Evolutionary conservation across 306 rosid species (phyloP).

Genomic region (Cicer chorassanicum): DNA sequence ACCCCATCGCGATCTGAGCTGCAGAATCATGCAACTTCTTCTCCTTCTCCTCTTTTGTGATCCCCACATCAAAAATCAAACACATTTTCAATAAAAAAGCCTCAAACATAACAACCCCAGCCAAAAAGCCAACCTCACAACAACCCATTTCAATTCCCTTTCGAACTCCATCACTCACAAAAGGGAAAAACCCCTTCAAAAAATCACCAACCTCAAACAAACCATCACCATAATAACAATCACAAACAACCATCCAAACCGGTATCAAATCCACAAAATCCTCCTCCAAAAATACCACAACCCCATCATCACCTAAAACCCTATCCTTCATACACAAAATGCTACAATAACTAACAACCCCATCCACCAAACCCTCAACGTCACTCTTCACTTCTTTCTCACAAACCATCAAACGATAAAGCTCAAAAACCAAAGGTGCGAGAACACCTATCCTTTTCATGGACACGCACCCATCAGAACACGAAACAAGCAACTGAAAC

Average conservation of each 20-base stretch:
- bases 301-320: slow-evolving; percentile 31
- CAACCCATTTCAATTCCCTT: slow-evolving; percentile 51
- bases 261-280: slow-evolving; percentile 54
- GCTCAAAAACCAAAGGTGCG: slow-evolving; percentile 60
- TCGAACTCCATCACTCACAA: slow-evolving; percentile 51
- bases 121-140: slow-evolving; percentile 55
- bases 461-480: slow-evolving; percentile 49
- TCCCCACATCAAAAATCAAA: slow-evolving; percentile 52
- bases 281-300: slow-evolving; percentile 41
- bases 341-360: slow-evolving; percentile 62
- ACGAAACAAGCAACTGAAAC: slow-evolving; percentile 62
- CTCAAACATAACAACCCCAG: slow-evolving; percentile 74
- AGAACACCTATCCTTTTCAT: slow-evolving; percentile 57
- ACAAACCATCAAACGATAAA: slow-evolving; percentile 43
- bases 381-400: slow-evolving; percentile 42
- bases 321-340: slow-evolving; percentile 51
- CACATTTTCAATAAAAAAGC: slow-evolving; percentile 66
- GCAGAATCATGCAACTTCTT: slow-evolving; percentile 57
- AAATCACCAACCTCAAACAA: slow-evolving; percentile 43
- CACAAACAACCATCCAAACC: slow-evolving; percentile 66
- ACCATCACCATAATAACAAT: slow-evolving; percentile 4
- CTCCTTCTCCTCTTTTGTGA: slow-evolving; percentile 53
- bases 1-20: slow-evolving; percentile 59
- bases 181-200: slow-evolving; percentile 60
- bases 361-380: slow-evolving; percentile 56